Conservation (phyloP, 2,329 filamentous ascomycete genomes). For the Paecilomyces formosus region DNA sequence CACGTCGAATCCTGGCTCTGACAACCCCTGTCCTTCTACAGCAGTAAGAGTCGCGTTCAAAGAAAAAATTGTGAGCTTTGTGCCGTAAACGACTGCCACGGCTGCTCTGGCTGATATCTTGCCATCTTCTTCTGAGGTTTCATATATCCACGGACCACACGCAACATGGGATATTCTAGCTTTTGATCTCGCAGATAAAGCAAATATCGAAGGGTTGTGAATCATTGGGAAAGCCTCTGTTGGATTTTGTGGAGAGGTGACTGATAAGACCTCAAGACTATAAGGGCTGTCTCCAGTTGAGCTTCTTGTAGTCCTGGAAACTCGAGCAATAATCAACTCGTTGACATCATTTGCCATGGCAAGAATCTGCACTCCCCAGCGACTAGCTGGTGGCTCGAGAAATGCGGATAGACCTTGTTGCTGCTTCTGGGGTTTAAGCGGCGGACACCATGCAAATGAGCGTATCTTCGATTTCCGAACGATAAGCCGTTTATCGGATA, state of each 20-base stretch:
- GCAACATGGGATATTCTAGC: constrained; percentile 19
- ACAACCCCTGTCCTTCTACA: background rate
- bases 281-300: constrained; percentile 8
- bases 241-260: constrained; percentile 11
- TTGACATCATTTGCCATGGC: constrained; percentile 32
- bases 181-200: constrained; percentile 16
- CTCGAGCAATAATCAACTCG: constrained; percentile 25
- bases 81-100: constrained; percentile 21
- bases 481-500: constrained; percentile 12
- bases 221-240: constrained; percentile 8
- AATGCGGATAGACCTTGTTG: background rate
- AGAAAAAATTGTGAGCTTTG: constrained; percentile 19
- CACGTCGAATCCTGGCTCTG: constrained; percentile 3
- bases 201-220: constrained; percentile 22
- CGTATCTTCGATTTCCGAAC: constrained; percentile 28
- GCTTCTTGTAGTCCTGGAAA: constrained; percentile 10
- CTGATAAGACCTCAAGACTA: constrained; percentile 18
- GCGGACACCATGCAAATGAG: constrained; percentile 35
- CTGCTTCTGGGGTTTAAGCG: constrained; percentile 16
- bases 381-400: constrained; percentile 10
- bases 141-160: constrained; percentile 26
- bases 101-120: constrained; percentile 12
- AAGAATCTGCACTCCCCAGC: constrained; percentile 30
- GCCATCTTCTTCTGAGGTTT: background rate
- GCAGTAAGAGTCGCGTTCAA: constrained; percentile 10